These are phyloP conservation scores for Oligophagozyma castellii DNA, from an alignment of 1,139 yeast genomes.

Conservation along the genomic window DNA sequence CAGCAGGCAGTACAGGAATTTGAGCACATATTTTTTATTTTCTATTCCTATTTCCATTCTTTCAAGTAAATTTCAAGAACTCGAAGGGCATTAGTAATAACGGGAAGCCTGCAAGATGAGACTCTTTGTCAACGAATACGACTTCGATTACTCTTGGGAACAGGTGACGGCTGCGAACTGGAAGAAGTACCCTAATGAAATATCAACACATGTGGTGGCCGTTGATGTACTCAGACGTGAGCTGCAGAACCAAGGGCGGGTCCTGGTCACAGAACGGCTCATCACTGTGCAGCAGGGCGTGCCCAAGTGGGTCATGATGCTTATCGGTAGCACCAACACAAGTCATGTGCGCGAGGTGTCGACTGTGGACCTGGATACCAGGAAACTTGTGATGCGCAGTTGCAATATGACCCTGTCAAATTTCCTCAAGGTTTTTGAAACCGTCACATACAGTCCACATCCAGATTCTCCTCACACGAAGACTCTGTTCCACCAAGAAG, in stretches of 20 bases:
- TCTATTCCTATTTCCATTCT: too few species aligned
- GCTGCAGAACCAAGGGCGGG: slow-evolving; percentile 39
- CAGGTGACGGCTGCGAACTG: slow-evolving; percentile 94
- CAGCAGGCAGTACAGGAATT: too few species aligned
- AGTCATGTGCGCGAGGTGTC: slow-evolving; percentile 85
- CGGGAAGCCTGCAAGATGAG: too few species aligned
- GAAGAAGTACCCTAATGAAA: slow-evolving; percentile 90
- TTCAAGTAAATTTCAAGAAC: too few species aligned
- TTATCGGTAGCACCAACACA: slow-evolving; percentile 62
- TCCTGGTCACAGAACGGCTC: slow-evolving; percentile 68
- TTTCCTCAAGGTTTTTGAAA: slow-evolving; percentile 68
- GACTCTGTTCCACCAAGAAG: slow-evolving; percentile 67
- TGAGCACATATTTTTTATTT: too few species aligned
- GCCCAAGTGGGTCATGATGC: slow-evolving; percentile 63
- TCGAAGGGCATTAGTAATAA: too few species aligned
- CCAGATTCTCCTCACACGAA: slow-evolving; percentile 31
- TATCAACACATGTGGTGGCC: slow-evolving; percentile 86
- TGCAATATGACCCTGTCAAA: slow-evolving; percentile 75
- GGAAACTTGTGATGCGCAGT: slow-evolving; percentile 68
- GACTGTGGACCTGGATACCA: slow-evolving; percentile 55
- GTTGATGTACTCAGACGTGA: slow-evolving; percentile 78
- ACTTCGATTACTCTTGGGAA: slow-evolving; percentile 79
- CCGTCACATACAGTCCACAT: slow-evolving; percentile 69
- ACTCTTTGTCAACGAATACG: slow-evolving; percentile 55
- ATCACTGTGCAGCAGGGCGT: slow-evolving; percentile 83